These are phyloP conservation scores for Cryphonectria radicalis DNA, from an alignment of 2,329 filamentous ascomycete genomes.

Conservation along the genomic window DNA sequence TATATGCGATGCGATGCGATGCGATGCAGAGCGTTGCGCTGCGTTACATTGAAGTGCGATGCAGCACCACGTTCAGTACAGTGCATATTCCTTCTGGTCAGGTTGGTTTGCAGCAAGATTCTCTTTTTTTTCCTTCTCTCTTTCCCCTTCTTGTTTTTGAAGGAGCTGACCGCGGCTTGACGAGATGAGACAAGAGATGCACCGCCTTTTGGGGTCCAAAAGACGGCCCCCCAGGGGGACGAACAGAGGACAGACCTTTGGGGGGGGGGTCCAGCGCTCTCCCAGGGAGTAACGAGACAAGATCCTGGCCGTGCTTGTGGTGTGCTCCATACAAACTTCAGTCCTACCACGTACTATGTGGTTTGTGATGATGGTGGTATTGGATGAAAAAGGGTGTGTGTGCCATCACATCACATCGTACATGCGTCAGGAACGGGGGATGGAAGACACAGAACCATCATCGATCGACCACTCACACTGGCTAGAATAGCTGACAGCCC, in stretches of 20 bases:
- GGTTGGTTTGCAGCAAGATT: not conserved
- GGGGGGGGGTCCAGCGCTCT: not conserved
- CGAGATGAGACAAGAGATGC: slow-evolving; percentile 21
- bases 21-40: not conserved
- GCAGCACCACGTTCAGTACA: not conserved
- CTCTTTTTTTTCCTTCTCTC: not conserved
- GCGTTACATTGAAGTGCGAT: not conserved
- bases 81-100: not conserved
- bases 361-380: not conserved
- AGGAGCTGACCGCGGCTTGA: slow-evolving; percentile 19
- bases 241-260: not conserved
- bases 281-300: not conserved
- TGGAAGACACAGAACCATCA: not conserved
- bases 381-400: not conserved
- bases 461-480: not conserved
- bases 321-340: not conserved
- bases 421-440: not conserved
- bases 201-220: slow-evolving; percentile 26
- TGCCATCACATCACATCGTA: not conserved
- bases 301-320: not conserved
- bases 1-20: not conserved
- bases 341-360: not conserved
- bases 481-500: not conserved
- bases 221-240: not conserved
- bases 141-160: not conserved